phyloP scores from a whole-genome alignment of 306 rosid species.

The Begonia fuchsioides region DNA sequence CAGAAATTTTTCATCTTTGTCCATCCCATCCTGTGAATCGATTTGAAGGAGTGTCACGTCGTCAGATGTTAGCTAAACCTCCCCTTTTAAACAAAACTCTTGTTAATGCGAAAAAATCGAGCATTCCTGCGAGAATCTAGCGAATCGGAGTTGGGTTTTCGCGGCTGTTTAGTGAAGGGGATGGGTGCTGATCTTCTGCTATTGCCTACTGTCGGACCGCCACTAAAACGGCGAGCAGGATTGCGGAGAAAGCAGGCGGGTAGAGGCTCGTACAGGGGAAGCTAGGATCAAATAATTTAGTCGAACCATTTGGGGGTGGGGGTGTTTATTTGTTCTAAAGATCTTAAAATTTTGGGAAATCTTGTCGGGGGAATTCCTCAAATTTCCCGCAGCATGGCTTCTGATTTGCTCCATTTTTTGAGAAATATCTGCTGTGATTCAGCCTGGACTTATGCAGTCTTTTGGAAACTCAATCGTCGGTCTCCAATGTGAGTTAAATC shows the following conservation, averaged over 20 bases:
- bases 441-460: conserved; percentile 88
- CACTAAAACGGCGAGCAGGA: conserved; percentile 98
- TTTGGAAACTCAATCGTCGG: conserved; percentile 83
- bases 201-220: conserved; percentile 82
- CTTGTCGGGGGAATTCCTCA: conserved; percentile 18
- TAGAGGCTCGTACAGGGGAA: conserved; percentile 96
- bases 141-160: conserved; percentile 7
- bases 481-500: conserved; percentile 58
- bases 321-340: background rate
- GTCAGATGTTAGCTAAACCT: conserved; percentile 65
- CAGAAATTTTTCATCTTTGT: background rate
- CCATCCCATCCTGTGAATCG: background rate
- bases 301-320: conserved; percentile 5
- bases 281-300: conserved; percentile 36
- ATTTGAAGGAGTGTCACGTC: conserved; percentile 40
- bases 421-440: conserved; percentile 70
- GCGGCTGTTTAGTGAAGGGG: conserved; percentile 37
- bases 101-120: background rate
- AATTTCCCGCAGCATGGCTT: conserved; percentile 40
- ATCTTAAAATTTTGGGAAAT: conserved; percentile 1
- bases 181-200: conserved; percentile 78
- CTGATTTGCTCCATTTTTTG: conserved; percentile 48
- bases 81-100: background rate
- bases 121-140: conserved; percentile 8
- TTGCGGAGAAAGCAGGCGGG: conserved; percentile 97